phyloP scores from a whole-genome alignment of 495 filamentous ascomycete species.

The Penicillium simplicissimum region DNA sequence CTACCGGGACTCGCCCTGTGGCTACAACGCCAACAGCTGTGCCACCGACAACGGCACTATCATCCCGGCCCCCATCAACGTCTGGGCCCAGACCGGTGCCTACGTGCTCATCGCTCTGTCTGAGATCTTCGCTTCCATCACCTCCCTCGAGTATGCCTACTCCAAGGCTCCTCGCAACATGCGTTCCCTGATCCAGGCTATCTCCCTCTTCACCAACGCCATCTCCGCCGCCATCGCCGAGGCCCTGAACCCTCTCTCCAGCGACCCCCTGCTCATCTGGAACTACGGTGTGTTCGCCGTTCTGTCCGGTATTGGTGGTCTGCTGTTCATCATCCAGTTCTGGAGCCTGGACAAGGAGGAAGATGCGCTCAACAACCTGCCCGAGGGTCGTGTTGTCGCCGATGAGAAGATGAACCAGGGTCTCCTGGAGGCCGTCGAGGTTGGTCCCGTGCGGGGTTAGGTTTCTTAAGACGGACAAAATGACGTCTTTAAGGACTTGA shows the following conservation, averaged over 20 bases:
- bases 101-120: conserved; percentile 66
- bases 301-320: conserved; percentile 56
- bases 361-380: conserved; percentile 60
- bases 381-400: conserved; percentile 23
- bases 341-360: conserved; percentile 60
- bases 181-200: conserved; percentile 67
- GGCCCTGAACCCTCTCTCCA: conserved; percentile 59
- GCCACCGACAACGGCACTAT: conserved; percentile 14
- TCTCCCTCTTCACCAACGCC: conserved; percentile 69
- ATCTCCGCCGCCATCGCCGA: conserved; percentile 64
- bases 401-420: conserved; percentile 15
- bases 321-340: conserved; percentile 60
- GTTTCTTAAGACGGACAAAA: too few species aligned
- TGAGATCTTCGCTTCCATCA: conserved; percentile 69
- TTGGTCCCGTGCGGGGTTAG: conserved; percentile 22
- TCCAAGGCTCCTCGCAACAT: conserved; percentile 81
- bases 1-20: conserved; percentile 58
- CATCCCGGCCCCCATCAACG: conserved; percentile 45
- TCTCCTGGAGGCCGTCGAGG: conserved; percentile 15
- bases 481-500: background rate
- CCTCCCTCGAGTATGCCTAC: conserved; percentile 72
- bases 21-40: conserved; percentile 50
- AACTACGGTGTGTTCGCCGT: conserved; percentile 67
- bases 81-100: conserved; percentile 58
- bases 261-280: conserved; percentile 65